These are phyloP conservation scores for Agaricales sp. DNA, from an alignment of 1,284 basidiomycete species.

Conservation along the genomic window DNA sequence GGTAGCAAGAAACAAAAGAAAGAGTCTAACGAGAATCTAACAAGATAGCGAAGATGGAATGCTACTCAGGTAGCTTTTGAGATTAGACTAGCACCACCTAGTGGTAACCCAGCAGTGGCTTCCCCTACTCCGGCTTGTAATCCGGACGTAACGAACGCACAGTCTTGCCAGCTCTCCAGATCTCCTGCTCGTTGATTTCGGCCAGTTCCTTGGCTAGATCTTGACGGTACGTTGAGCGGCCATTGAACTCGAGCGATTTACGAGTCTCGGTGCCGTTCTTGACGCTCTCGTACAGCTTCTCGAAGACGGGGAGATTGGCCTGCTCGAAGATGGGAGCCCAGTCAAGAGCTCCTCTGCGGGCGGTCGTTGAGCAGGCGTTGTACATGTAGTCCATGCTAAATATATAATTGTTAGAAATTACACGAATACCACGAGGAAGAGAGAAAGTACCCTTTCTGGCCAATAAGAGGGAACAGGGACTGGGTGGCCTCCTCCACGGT, in stretches of 20 bases:
- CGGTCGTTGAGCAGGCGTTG: conserved; percentile 97
- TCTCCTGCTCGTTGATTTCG: conserved; percentile 95
- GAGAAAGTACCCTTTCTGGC: conserved; percentile 67
- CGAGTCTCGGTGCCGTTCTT: conserved; percentile 94
- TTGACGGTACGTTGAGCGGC: conserved; percentile 85
- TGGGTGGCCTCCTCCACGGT: conserved; percentile 99
- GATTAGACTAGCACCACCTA: no score
- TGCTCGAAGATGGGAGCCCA: conserved; percentile 99
- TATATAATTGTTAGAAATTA: conserved; percentile 6
- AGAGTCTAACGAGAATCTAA: no score
- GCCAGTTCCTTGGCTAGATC: conserved; percentile 91
- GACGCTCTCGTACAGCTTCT: conserved; percentile 91
- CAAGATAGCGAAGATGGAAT: no score
- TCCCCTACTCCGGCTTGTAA: conserved; percentile 54
- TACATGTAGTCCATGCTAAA: conserved; percentile 99
- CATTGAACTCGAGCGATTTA: conserved; percentile 95
- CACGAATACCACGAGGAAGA: conserved; percentile 3
- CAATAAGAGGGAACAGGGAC: conserved; percentile 95
- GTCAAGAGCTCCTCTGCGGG: conserved; percentile 96
- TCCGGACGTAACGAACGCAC: conserved; percentile 74
- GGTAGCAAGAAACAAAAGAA: no score
- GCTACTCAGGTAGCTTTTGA: no score
- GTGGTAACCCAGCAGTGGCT: no score
- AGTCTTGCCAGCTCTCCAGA: conserved; percentile 88
- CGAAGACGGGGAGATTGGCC: conserved; percentile 90